A percentile compares a stretch with the other conserved stretches of the same genome.
These are phyloP conservation scores for Penicillium atrosanguineum DNA, from an alignment of 495 filamentous ascomycete genomes.

Conservation along the genomic window DNA sequence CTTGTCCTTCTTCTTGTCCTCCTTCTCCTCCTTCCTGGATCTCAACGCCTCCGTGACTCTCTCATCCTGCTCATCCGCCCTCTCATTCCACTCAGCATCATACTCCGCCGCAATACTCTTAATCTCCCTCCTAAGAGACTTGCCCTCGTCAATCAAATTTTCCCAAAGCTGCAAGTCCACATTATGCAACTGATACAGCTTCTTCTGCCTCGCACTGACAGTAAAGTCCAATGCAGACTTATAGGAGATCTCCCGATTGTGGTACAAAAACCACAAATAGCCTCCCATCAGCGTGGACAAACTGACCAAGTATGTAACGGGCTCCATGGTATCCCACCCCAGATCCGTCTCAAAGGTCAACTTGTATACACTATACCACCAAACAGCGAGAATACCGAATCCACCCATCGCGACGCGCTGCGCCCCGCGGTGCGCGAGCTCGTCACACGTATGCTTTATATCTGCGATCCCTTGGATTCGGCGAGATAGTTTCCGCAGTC, in stretches of 20 bases:
- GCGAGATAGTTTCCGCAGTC: slow-evolving; percentile 67
- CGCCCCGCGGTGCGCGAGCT: slow-evolving; percentile 68
- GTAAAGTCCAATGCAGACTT: slow-evolving; percentile 82
- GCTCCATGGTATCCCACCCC: slow-evolving; percentile 92
- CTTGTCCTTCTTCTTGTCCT: slow-evolving; percentile 45
- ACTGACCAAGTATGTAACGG: slow-evolving; percentile 83
- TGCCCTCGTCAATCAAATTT: slow-evolving; percentile 73
- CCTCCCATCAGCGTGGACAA: slow-evolving; percentile 81
- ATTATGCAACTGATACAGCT: slow-evolving; percentile 70
- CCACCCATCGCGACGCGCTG: slow-evolving; percentile 79
- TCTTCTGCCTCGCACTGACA: slow-evolving; percentile 70
- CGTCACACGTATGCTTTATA: slow-evolving; percentile 81
- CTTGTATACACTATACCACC: slow-evolving; percentile 79
- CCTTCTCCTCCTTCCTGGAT: slow-evolving; percentile 55
- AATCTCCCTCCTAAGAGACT: slow-evolving; percentile 76
- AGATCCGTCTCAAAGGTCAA: slow-evolving; percentile 74
- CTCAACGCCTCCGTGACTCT: slow-evolving; percentile 68
- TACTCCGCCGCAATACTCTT: slow-evolving; percentile 81
- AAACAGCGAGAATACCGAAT: slow-evolving; percentile 65
- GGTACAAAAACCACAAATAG: slow-evolving; percentile 92
- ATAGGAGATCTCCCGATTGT: slow-evolving; percentile 86
- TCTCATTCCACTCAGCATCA: slow-evolving; percentile 93
- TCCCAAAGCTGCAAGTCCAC: slow-evolving; percentile 81
- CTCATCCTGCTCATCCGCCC: slow-evolving; percentile 69
- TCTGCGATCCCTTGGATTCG: slow-evolving; percentile 63